Conservation (phyloP, 192 early-diverging fungal genomes). For the Borealophlyctis nickersoniae region DNA sequence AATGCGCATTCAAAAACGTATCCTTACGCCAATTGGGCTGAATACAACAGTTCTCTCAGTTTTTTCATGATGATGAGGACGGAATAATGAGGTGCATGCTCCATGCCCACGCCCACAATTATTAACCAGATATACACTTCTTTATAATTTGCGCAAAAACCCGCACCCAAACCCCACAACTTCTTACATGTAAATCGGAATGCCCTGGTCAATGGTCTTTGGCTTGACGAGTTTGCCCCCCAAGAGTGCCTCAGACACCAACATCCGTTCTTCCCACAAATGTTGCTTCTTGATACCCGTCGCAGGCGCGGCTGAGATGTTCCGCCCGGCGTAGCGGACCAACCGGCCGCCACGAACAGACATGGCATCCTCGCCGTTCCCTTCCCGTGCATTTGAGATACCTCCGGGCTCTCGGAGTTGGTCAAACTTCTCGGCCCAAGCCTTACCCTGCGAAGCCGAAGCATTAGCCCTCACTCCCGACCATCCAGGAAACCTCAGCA, state of each 20-base stretch:
- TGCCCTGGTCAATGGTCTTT: conserved; percentile 36
- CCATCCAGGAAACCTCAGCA: neutral
- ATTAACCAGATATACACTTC: too few relatives aligned
- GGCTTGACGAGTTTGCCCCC: conserved; percentile 46
- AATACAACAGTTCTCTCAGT: too few relatives aligned
- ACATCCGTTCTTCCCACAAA: conserved; percentile 51
- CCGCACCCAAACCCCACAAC: too few relatives aligned
- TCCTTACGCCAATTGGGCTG: too few relatives aligned
- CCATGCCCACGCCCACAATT: too few relatives aligned
- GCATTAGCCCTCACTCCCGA: neutral
- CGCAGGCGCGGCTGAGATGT: conserved; percentile 70
- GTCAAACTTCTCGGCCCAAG: conserved; percentile 34
- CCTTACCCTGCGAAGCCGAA: conserved; percentile 29
- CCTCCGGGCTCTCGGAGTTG: conserved; percentile 38
- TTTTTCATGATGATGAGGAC: too few relatives aligned
- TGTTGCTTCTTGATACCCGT: conserved; percentile 93
- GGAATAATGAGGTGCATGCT: too few relatives aligned
- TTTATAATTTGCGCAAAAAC: too few relatives aligned
- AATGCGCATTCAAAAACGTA: too few relatives aligned
- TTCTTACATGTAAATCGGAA: conserved; percentile 35
- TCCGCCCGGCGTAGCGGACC: conserved; percentile 79
- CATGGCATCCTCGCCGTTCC: conserved; percentile 16
- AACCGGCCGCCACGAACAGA: conserved; percentile 46
- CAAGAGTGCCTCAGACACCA: conserved; percentile 49
- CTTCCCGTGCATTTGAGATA: conserved; percentile 38